A percentile compares a stretch with the other conserved stretches of the same genome.
Evolutionary conservation across 768 basidiomycete genomes (phyloP).

Genomic region (Floccularia luteovirens): DNA sequence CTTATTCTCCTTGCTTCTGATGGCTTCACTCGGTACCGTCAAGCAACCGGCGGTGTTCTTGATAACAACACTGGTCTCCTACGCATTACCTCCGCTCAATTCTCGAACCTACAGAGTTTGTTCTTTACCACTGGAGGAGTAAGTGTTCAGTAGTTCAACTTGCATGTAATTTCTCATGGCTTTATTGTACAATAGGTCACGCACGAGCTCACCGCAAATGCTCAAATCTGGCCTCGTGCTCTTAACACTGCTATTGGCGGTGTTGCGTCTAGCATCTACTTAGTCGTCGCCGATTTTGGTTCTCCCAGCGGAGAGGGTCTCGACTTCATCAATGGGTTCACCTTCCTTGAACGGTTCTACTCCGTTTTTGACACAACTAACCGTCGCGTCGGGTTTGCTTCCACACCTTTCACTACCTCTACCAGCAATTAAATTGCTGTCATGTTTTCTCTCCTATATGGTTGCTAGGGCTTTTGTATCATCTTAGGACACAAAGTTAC

Average conservation of each 20-base stretch:
- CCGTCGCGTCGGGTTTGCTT: conserved; percentile 30
- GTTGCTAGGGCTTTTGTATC: background rate
- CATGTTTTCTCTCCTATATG: background rate
- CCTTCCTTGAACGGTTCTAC: conserved; percentile 31
- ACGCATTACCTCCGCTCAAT: conserved; percentile 36
- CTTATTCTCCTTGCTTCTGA: conserved; percentile 29
- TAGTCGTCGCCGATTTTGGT: conserved; percentile 39
- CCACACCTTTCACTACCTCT: conserved; percentile 22
- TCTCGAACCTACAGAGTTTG: conserved; percentile 34
- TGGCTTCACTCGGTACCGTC: conserved; percentile 27
- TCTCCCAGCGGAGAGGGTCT: conserved; percentile 36
- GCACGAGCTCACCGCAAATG: conserved; percentile 43
- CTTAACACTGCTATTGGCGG: conserved; percentile 47
- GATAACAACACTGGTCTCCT: conserved; percentile 34
- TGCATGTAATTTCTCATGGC: conserved; percentile 14
- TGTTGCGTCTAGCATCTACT: conserved; percentile 33
- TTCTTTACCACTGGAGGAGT: conserved; percentile 42
- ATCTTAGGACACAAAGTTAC: background rate
- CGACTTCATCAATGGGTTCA: conserved; percentile 38
- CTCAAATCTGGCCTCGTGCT: conserved; percentile 53
- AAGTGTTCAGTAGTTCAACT: conserved; percentile 16
- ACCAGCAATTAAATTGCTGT: background rate
- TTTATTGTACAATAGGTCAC: conserved; percentile 17
- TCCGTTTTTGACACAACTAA: conserved; percentile 32
- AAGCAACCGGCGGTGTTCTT: conserved; percentile 28